Evolutionary conservation across 305 asterid genomes (phyloP).

Genomic region (Withania somnifera): DNA sequence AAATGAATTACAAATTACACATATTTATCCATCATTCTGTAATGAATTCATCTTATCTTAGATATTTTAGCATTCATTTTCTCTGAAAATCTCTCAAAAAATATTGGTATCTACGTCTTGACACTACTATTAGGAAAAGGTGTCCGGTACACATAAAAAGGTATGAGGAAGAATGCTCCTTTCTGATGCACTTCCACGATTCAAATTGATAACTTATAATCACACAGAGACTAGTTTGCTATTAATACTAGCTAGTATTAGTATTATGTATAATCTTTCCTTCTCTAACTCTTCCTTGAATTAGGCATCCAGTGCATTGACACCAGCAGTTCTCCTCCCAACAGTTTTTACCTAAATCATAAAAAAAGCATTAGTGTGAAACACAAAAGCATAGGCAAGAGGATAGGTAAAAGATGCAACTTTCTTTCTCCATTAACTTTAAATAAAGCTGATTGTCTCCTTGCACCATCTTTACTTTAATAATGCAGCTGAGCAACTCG

Average conservation of each 20-base stretch:
- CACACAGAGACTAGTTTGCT: too few relatives aligned
- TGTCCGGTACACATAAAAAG: fast-evolving
- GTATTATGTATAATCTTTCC: background rate
- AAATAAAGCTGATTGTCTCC: background rate
- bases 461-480: background rate
- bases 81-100: background rate
- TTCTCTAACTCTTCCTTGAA: background rate
- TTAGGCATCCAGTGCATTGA: background rate
- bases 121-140: background rate
- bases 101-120: background rate
- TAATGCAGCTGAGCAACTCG: background rate
- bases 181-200: too few relatives aligned
- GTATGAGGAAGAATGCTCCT: too few relatives aligned
- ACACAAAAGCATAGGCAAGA: background rate
- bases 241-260: too few relatives aligned
- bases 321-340: background rate
- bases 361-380: background rate
- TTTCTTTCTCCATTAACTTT: background rate
- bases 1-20: too few relatives aligned
- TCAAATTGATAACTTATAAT: too few relatives aligned
- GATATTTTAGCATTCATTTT: background rate
- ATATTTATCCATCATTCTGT: background rate
- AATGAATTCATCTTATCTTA: background rate
- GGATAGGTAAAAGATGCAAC: background rate
- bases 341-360: background rate